Evolutionary conservation across 495 filamentous ascomycete genomes (phyloP).

Genomic region (Amphirosellinia nigrospora): DNA sequence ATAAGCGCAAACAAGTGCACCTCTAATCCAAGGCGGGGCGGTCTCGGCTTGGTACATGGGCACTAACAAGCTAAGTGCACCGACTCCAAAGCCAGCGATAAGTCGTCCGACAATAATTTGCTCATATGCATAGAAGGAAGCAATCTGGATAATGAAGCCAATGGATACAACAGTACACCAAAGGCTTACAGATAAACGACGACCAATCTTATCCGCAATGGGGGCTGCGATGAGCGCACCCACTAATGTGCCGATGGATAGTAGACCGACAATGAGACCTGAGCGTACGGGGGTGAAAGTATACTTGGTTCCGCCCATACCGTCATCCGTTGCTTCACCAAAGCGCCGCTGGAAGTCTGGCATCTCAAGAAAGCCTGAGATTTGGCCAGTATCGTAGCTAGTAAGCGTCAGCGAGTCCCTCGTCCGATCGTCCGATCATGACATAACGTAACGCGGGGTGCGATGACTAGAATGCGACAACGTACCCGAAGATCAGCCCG

Average conservation of each 20-base stretch:
- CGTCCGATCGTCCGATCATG: background rate
- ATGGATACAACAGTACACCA: constrained; percentile 40
- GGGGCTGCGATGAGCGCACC: constrained; percentile 43
- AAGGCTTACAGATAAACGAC: constrained; percentile 40
- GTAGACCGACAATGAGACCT: constrained; percentile 52
- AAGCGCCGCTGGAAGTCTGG: constrained; percentile 54
- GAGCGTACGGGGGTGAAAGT: constrained; percentile 36
- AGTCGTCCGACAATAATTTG: constrained; percentile 58
- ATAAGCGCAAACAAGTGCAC: constrained; percentile 65
- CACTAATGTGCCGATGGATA: constrained; percentile 48
- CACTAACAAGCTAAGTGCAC: constrained; percentile 66
- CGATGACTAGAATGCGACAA: constrained; percentile 43
- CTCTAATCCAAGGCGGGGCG: constrained; percentile 64
- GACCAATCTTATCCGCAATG: constrained; percentile 45
- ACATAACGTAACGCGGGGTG: constrained; percentile 33
- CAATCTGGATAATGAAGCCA: constrained; percentile 63
- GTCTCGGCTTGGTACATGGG: constrained; percentile 66
- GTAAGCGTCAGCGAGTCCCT: background rate
- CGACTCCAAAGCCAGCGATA: constrained; percentile 69
- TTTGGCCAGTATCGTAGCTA: constrained; percentile 70
- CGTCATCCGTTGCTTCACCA: constrained; percentile 38
- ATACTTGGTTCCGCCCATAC: constrained; percentile 31
- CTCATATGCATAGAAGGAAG: constrained; percentile 53
- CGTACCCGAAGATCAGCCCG: constrained; percentile 74
- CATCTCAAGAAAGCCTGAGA: constrained; percentile 69